Evolutionary conservation across 805 yeast genomes (phyloP), one percentile per base, ranked within the genome.

Genomic region (Candida wancherniae): DNA sequence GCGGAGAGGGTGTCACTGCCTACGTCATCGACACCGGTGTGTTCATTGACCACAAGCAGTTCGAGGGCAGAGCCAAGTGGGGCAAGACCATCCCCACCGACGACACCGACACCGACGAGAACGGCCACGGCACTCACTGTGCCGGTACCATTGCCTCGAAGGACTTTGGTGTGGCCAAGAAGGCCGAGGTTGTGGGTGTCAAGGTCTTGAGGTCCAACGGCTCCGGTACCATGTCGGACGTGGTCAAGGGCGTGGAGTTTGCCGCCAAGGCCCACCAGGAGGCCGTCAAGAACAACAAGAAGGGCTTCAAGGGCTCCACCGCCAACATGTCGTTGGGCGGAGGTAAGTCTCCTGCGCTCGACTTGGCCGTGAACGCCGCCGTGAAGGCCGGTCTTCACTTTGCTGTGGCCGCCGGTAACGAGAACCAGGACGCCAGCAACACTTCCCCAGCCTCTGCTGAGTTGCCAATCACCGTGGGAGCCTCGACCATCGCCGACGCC

Each of bases 111-210:
- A 63, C 30, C 53, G 96, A 88, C 51, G 59, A 59, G 7, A 79
- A 80, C 45, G 96, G 96, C 0, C 97, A 87, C 54, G 97, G 95
- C 0, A 85, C 96, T 1, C 96, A 87, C 56, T 94, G 88, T 28
- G 95, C 96, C 0, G 96, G 96, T 3, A 62, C 85, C 9, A 71
- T 85, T 33, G 95, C 90, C 0, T 84, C 95, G 2, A 67, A 60
- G 31, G 74, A 78, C 2, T 87, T 65, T 59, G 97, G 97, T 5
- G 92, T 85, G 3, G 85, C 95, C 11, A 87, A 88, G 53, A 47
- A 56, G 15, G 67, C 61, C 16, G 45, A 57, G 12, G 44, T 63
- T 21, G 65, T 61, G n/a, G 68, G 67, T 14, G 60, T 63, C 21
- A 58, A 62, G 29, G 69, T 63, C 17, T 57, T 63, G 65, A 58